Evolutionary conservation across 768 basidiomycete species (phyloP).

Genomic region (Clitopilus hobsonii): DNA sequence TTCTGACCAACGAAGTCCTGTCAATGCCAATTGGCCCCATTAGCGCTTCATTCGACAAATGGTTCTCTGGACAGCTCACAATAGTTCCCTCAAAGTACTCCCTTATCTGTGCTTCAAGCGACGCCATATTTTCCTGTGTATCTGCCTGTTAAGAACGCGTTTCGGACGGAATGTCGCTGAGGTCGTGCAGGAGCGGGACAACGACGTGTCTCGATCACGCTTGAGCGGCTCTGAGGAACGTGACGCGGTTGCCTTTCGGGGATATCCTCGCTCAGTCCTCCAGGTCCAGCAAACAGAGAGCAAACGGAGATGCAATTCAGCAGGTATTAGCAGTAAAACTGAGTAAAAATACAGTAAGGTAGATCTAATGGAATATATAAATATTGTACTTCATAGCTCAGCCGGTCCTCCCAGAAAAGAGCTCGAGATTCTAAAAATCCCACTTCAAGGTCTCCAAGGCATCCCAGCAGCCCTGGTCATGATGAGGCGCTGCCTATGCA

Average conservation of each 20-base stretch:
- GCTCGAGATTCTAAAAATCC: too few relatives aligned
- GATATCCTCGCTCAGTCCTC: background rate
- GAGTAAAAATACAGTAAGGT: too few relatives aligned
- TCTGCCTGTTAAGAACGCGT: background rate
- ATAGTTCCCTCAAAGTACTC: background rate
- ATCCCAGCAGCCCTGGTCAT: too few relatives aligned
- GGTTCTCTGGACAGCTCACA: background rate
- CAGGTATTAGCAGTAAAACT: too few relatives aligned
- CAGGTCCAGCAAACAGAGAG: background rate
- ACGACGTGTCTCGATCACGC: background rate
- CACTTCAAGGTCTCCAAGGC: too few relatives aligned
- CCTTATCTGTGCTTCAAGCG: background rate
- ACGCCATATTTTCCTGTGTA: conserved; percentile 7
- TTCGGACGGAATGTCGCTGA: background rate
- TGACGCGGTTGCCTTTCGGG: conserved; percentile 9
- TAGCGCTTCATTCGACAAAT: background rate
- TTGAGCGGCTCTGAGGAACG: conserved; percentile 5
- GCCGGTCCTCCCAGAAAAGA: too few relatives aligned
- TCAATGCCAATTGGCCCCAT: background rate
- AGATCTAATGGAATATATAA: too few relatives aligned
- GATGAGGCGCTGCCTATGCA: too few relatives aligned
- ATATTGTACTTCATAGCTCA: too few relatives aligned
- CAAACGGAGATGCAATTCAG: too few relatives aligned
- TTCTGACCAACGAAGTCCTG: conserved; percentile 66
- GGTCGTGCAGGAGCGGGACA: background rate